Conservation (phyloP, 441 rosid species). For the Bocquillonia castaneifolia region DNA sequence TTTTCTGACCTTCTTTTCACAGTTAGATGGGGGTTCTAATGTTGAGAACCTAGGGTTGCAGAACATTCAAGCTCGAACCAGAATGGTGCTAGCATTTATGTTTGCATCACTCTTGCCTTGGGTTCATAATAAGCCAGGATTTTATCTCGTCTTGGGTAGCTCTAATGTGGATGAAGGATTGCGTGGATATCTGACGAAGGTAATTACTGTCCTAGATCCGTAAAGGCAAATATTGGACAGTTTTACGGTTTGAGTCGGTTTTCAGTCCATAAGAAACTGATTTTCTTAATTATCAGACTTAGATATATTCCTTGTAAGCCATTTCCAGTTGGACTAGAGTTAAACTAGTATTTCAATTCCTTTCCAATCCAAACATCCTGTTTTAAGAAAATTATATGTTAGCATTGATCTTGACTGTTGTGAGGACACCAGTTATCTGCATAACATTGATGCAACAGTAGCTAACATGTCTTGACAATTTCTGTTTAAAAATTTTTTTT, state of each 20-base stretch:
- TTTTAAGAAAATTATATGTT: neutral
- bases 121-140: constrained; percentile 88
- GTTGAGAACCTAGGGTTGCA: constrained; percentile 88
- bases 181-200: constrained; percentile 96
- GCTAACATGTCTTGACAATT: neutral
- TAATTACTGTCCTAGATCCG: constrained; percentile 16
- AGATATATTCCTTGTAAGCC: neutral
- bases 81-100: constrained; percentile 97
- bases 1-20: constrained; percentile 23
- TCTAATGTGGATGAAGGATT: constrained; percentile 96
- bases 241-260: neutral
- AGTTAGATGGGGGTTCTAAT: constrained; percentile 92
- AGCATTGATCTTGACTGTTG: neutral
- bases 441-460: neutral
- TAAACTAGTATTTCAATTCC: neutral
- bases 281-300: neutral
- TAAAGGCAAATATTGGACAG: neutral
- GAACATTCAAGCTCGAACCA: constrained; percentile 94
- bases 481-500: constrained; percentile 12
- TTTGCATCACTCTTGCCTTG: constrained; percentile 92
- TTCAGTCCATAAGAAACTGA: constrained; percentile 1
- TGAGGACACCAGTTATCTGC: neutral
- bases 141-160: constrained; percentile 92
- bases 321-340: neutral
- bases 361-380: neutral